Base-by-base conservation (phyloP, 1,139 yeast species). In the Blastobotrys malaysiensis region DNA sequence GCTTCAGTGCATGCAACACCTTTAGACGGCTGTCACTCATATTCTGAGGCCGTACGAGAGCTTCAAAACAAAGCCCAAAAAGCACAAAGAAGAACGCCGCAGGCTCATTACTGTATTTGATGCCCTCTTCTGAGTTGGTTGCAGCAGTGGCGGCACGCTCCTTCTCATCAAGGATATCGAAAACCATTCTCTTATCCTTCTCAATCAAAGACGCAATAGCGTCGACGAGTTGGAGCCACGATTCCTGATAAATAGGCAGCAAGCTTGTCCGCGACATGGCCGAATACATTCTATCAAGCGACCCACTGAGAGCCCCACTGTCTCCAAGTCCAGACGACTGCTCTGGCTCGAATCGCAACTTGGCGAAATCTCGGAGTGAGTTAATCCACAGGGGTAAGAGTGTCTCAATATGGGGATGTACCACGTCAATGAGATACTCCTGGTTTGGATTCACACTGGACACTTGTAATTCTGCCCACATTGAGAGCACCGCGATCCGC, bases 401-500 rank as follows among this genome's bases (percentile, higher is more conserved):
- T 36, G 81, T 69, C 1, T 75, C 76, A 51, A 83, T 77, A 63
- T 88, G 85, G 26, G 82, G 83, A 19, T 74, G 69, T n/a, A 86
- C 74, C 13, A 86, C 78, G 39, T 72, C 76, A 2, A 62, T 60
- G 36, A 74, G 69, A 51, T 73, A 73, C n/a, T 66, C 71, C 58
- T 67, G 61, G 5, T 67, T 69, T 3, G 71, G 63, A 2, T 76
- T 67, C 19, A 56, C 58, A 36, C 73, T 63, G 26, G 81, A 75
- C 36, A 87, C 79, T 54, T 82, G 82, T 51, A 93, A 72, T 51
- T 83, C 80, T 0, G 98, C 97, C 98, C 99, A 93, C 43, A 96
- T 83, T 59, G 89, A 85, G 58, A 93, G 74, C 45, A 89, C 80
- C 0, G 95, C 81, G 19, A 89, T 72, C 59, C 83, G 84, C 49